These are phyloP conservation scores for Perkinsus marinus DNA, from an alignment of 169 alveolate species.

Conservation along the genomic window DNA sequence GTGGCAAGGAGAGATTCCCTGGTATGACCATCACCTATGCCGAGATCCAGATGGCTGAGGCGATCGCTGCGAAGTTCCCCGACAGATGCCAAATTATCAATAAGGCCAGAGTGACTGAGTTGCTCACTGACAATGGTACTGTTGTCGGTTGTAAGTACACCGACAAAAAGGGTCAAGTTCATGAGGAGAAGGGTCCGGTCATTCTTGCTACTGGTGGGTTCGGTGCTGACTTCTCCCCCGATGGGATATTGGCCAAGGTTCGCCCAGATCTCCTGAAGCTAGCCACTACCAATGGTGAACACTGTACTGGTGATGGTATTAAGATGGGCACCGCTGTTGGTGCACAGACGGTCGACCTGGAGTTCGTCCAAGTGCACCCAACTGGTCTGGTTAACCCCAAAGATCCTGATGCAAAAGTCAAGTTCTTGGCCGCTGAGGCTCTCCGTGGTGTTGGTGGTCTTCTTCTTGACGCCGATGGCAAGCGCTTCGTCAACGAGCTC, in stretches of 20 bases:
- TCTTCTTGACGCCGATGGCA: constrained; percentile 31
- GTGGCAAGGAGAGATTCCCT: constrained; percentile 21
- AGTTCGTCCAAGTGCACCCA: constrained; percentile 41
- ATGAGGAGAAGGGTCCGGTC: constrained; percentile 31
- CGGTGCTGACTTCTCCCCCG: constrained; percentile 33
- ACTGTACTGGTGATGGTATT: constrained; percentile 28
- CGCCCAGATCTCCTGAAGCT: constrained; percentile 18
- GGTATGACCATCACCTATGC: constrained; percentile 20
- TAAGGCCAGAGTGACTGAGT: not conserved
- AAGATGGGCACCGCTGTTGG: constrained; percentile 37
- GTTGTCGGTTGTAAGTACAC: not conserved
- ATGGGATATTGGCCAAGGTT: constrained; percentile 27
- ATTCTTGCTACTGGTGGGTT: constrained; percentile 41
- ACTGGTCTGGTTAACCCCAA: constrained; percentile 30
- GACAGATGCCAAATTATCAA: not conserved
- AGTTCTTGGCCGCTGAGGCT: constrained; percentile 48
- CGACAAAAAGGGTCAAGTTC: constrained; percentile 20
- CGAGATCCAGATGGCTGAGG: constrained; percentile 12
- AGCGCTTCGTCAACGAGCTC: constrained; percentile 50
- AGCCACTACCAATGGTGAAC: constrained; percentile 22
- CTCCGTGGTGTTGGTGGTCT: constrained; percentile 47
- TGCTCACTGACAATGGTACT: not conserved
- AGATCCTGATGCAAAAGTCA: constrained; percentile 22
- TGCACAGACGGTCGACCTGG: constrained; percentile 34
- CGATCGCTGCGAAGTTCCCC: constrained; percentile 18